phyloP scores from a whole-genome alignment of 805 yeast genomes.

The Monosporozyma solicola region DNA sequence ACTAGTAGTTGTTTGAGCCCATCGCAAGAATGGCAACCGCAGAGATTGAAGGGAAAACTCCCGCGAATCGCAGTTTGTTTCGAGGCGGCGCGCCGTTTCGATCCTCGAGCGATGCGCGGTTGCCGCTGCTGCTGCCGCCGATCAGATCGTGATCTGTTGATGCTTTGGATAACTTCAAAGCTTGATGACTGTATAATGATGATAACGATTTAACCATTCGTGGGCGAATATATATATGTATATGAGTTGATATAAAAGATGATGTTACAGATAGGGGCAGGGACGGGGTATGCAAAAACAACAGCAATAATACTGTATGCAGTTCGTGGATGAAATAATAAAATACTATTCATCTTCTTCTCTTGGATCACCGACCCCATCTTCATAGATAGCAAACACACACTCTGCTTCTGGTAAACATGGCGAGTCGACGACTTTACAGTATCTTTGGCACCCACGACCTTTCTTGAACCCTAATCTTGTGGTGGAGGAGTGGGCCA shows the following conservation, averaged over 20 bases:
- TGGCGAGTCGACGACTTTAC: slow-evolving; percentile 93
- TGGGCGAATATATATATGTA: neutral
- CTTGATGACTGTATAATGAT: no score
- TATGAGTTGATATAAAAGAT: neutral
- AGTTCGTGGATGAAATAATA: no score
- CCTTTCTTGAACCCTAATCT: slow-evolving; percentile 86
- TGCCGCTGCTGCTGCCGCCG: neutral
- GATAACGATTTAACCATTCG: neutral
- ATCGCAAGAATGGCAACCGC: neutral
- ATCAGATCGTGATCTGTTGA: no score
- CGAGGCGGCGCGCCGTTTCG: neutral
- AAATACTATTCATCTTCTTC: slow-evolving; percentile 48
- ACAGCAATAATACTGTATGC: no score
- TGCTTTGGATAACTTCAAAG: no score
- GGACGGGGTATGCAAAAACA: neutral
- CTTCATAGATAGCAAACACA: slow-evolving; percentile 90
- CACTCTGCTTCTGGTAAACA: slow-evolving; percentile 94
- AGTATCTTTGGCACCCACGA: slow-evolving; percentile 82
- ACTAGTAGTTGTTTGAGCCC: neutral
- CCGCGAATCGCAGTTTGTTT: neutral
- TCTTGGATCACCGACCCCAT: slow-evolving; percentile 93
- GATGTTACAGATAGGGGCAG: neutral
- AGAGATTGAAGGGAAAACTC: neutral
- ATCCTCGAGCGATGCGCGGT: neutral
- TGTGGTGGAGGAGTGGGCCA: slow-evolving; percentile 95